These are phyloP conservation scores for Trichoderma sp. DNA, from an alignment of 2,329 filamentous ascomycete species.

Conservation along the genomic window DNA sequence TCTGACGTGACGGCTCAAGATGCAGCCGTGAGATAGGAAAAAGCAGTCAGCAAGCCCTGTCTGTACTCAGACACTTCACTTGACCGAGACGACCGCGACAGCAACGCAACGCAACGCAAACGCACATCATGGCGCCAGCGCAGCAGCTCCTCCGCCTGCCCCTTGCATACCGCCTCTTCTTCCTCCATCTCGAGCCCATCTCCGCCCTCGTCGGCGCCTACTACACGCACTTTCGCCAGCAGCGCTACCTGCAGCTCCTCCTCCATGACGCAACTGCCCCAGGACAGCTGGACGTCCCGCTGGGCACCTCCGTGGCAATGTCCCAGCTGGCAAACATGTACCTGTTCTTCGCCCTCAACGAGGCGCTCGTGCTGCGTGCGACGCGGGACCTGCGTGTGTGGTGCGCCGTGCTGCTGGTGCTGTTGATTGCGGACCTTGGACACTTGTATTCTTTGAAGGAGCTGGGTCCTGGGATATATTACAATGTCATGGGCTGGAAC, in stretches of 20 bases:
- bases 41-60: background rate
- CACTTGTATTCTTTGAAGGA: slow-evolving; percentile 68
- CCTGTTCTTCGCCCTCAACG: slow-evolving; percentile 74
- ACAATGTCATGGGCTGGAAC: slow-evolving; percentile 64
- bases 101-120: too few relatives aligned
- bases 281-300: slow-evolving; percentile 51
- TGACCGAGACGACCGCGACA: background rate
- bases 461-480: slow-evolving; percentile 65
- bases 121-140: slow-evolving; percentile 34
- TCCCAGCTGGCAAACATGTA: slow-evolving; percentile 79
- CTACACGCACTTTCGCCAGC: slow-evolving; percentile 53
- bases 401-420: slow-evolving; percentile 64
- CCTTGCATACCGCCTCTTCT: slow-evolving; percentile 68
- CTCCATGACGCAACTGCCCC: slow-evolving; percentile 58
- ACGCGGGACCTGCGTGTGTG: slow-evolving; percentile 71
- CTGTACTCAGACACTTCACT: background rate
- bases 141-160: slow-evolving; percentile 52
- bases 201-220: slow-evolving; percentile 57
- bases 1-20: background rate
- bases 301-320: slow-evolving; percentile 66
- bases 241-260: slow-evolving; percentile 65
- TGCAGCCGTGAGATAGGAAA: background rate
- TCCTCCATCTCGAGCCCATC: slow-evolving; percentile 70
- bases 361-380: slow-evolving; percentile 72
- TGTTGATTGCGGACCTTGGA: slow-evolving; percentile 75